Evolutionary conservation across 1,139 yeast species (phyloP).

Genomic region (Dujonia santamariae): DNA sequence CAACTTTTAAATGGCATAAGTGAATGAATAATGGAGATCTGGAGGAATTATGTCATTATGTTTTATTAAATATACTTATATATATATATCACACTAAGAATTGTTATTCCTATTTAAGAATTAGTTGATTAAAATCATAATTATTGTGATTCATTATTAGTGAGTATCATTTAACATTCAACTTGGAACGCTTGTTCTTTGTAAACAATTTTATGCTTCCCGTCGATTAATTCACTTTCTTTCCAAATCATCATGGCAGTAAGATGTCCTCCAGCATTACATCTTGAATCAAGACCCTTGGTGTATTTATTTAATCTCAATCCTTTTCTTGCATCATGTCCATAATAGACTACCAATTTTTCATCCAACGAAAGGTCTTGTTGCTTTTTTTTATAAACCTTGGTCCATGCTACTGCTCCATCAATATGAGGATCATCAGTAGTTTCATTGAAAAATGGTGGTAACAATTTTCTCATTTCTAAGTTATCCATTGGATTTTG

Average conservation of each 20-base stretch:
- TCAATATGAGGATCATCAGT: constrained; percentile 48
- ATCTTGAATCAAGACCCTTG: constrained; percentile 79
- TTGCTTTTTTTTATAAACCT: constrained; percentile 56
- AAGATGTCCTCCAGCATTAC: constrained; percentile 71
- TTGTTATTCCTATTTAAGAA: too few species aligned
- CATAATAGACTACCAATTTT: constrained; percentile 64
- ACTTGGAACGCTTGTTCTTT: constrained; percentile 25
- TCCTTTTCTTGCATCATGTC: constrained; percentile 86
- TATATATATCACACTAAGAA: too few species aligned
- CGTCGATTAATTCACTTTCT: constrained; percentile 12
- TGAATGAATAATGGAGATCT: too few species aligned
- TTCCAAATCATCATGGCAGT: constrained; percentile 60
- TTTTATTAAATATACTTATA: too few species aligned
- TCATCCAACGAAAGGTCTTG: constrained; percentile 28
- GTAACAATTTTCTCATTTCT: constrained; percentile 58
- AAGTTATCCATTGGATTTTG: constrained; percentile 62
- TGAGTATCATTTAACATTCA: too few species aligned
- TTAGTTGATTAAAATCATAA: too few species aligned
- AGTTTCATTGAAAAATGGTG: constrained; percentile 54
- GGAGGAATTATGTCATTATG: too few species aligned
- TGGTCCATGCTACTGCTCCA: constrained; percentile 61
- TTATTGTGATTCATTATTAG: too few species aligned
- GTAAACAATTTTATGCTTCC: constrained; percentile 15
- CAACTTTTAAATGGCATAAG: too few species aligned
- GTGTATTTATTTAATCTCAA: constrained; percentile 62